Percentiles rank a stretch among this genome's conserved stretches.
Evolutionary conservation across 768 basidiomycete genomes (phyloP).

Genomic region (Holtermanniella nyarrowii): DNA sequence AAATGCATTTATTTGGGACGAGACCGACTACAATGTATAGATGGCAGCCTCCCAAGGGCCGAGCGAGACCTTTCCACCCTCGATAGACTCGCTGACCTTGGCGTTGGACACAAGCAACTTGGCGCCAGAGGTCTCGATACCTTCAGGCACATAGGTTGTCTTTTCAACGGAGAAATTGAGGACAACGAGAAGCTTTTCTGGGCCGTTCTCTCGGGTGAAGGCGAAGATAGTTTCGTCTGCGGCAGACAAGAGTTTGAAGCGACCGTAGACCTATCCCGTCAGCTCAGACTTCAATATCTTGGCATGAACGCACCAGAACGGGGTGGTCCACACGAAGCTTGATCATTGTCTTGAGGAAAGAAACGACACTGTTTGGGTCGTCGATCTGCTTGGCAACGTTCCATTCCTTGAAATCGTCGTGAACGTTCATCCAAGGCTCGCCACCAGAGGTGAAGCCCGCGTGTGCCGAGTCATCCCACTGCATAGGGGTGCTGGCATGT

Average conservation of each 20-base stretch:
- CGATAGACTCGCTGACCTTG: constrained; percentile 4
- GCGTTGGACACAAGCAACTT: constrained; percentile 19
- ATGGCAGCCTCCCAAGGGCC: constrained; percentile 17
- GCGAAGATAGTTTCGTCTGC: constrained; percentile 50
- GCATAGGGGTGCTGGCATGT: background rate
- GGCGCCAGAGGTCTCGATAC: constrained; percentile 12
- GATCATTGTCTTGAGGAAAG: constrained; percentile 56
- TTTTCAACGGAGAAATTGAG: constrained; percentile 31
- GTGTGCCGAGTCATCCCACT: constrained; percentile 53
- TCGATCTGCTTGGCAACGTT: constrained; percentile 49
- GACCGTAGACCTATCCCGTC: constrained; percentile 47
- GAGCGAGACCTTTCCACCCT: constrained; percentile 5
- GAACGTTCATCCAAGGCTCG: constrained; percentile 64
- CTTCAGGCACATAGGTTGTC: constrained; percentile 10
- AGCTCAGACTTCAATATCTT: background rate
- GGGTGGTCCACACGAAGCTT: constrained; percentile 49
- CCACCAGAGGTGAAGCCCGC: constrained; percentile 56
- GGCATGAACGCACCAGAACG: constrained; percentile 43
- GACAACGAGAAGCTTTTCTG: constrained; percentile 30
- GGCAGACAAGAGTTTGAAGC: constrained; percentile 48
- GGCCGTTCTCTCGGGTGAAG: constrained; percentile 40
- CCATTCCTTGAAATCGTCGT: constrained; percentile 51
- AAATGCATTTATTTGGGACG: too few relatives aligned
- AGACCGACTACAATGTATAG: constrained; percentile 10
- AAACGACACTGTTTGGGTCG: constrained; percentile 49